Evolutionary conservation across 2,329 filamentous ascomycete species (phyloP), one percentile per base, ranked within the genome.

Genomic region (Stagonosporopsis rhizophila): DNA sequence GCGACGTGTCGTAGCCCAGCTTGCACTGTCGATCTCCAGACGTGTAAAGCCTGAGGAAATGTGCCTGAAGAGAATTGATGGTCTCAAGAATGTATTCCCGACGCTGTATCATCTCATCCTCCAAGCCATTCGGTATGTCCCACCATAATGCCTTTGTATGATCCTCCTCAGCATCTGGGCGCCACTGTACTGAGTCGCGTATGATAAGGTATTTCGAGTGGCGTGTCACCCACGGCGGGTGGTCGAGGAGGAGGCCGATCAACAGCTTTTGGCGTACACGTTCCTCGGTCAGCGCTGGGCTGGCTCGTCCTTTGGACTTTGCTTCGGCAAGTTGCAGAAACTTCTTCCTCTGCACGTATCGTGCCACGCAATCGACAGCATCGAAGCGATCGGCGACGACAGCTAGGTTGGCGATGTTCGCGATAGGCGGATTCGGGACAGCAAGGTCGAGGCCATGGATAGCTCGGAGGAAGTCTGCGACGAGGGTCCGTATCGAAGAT

Each of bases 311-410:
- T 48, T 80, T 78, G 35, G 73, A 72, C 62, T 78, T 81, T 14
- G 73, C 72, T 54, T 82, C 80, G 6, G 81, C 68, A 17, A 72
- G 56, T 32, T 75, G 69, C 19, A 80, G 57, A 25, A 77, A 72
- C 62, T 78, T 80, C 65, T 75, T 79, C 47, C 71, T 72, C 44
- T 79, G 80, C 17, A 89, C 73, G 60, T 85, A 85, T 42, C 78
- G 78, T 8, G 83, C 79, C 1, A 91, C 80, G 11, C 79, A 71
- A 2, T 79, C 72, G 2, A 86, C 75, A 57, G 87, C 89, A 75
- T 89, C 87, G 74, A 91, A 92, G 40, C 88, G 85, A 72, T 92
- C 90, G 9, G 89, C 88, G 52, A 91, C 82, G 47, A 91, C 82
- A 37, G 88, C 86, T 37, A 92, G 77, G 1, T 88, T 89, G 14